A percentile compares a stretch with the other conserved stretches of the same genome.
phyloP scores from a whole-genome alignment of 192 early-diverging fungal species.

The Backusella tarrabulga region DNA sequence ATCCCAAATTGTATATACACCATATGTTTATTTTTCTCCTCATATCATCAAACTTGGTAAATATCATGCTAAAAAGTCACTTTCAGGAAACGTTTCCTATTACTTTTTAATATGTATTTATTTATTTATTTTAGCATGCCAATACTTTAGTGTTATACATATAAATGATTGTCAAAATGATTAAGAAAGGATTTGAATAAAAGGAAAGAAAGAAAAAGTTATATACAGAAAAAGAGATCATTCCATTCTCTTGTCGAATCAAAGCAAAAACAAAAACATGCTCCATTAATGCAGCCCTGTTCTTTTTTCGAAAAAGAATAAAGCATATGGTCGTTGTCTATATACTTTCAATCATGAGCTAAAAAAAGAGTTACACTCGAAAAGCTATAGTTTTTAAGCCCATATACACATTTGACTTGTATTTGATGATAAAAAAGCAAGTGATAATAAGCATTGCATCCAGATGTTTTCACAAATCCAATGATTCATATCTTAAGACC shows the following conservation, averaged over 20 bases:
- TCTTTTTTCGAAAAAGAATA: neutral
- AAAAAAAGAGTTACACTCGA: neutral
- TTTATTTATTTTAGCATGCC: neutral
- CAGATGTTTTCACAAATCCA: neutral
- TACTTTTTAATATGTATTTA: neutral
- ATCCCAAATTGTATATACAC: neutral
- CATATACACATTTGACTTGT: neutral
- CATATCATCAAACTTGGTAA: neutral
- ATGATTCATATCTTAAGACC: neutral
- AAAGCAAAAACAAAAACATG: neutral
- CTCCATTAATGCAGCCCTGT: neutral
- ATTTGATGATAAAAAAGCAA: neutral
- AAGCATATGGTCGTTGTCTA: neutral
- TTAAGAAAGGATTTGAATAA: neutral
- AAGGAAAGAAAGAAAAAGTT: neutral
- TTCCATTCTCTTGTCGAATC: neutral
- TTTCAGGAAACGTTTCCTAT: conserved; percentile 1
- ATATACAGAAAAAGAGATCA: neutral
- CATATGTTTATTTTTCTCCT: neutral
- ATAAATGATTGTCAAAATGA: neutral
- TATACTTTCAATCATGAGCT: neutral
- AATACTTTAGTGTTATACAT: neutral
- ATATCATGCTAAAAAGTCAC: neutral
- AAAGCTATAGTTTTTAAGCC: neutral
- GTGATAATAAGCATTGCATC: neutral